A percentile compares a stretch with the other conserved stretches of the same genome.
Conservation (phyloP, 2,329 filamentous ascomycete species). For the Claviceps capensis region DNA sequence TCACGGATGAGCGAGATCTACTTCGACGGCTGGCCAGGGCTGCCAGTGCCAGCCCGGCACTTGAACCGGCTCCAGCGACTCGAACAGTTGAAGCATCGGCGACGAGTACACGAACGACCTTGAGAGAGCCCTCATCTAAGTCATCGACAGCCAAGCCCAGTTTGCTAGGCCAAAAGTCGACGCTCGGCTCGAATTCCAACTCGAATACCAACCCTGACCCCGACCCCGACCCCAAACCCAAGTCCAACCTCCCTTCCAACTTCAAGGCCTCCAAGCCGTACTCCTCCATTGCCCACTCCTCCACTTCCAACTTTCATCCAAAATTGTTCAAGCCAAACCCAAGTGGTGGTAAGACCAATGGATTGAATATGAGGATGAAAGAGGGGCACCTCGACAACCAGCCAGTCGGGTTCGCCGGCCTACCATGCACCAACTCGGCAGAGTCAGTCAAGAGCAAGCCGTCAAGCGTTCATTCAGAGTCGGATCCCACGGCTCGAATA, state of each 20-base stretch:
- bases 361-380: conserved; percentile 7
- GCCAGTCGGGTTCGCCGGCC: conserved; percentile 32
- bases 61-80: conserved; percentile 5
- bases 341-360: neutral
- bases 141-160: conserved; percentile 4
- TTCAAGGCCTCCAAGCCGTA: neutral
- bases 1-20: conserved; percentile 27
- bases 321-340: neutral
- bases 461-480: conserved; percentile 35
- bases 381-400: conserved; percentile 19
- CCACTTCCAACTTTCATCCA: neutral
- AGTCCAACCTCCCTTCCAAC: neutral
- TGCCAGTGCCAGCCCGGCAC: conserved; percentile 29
- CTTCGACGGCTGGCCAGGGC: conserved; percentile 35
- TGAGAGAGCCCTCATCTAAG: neutral
- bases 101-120: conserved; percentile 9
- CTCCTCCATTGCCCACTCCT: too few relatives aligned
- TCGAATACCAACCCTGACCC: neutral
- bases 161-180: conserved; percentile 8
- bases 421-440: conserved; percentile 28
- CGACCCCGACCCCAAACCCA: neutral
- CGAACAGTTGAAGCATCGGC: neutral
- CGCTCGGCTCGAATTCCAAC: neutral
- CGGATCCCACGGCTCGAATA: conserved; percentile 42
- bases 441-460: conserved; percentile 36